A percentile compares a stretch with the other conserved stretches of the same genome.
These are phyloP conservation scores for Arachis monticola DNA, from an alignment of 331 rosid genomes.

Conservation along the genomic window DNA sequence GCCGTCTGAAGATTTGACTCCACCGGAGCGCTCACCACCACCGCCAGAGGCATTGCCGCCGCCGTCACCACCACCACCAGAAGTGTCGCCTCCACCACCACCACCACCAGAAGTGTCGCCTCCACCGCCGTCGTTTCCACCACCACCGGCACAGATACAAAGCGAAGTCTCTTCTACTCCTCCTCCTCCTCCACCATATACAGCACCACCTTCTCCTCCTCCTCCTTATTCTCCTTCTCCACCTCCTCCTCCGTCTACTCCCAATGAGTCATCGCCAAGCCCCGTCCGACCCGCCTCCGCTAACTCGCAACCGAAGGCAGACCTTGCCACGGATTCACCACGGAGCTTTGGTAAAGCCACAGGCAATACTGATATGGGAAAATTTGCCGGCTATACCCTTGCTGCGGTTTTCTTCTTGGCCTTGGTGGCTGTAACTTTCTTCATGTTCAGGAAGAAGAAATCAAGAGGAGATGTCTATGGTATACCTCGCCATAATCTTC, in stretches of 20 bases:
- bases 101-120: not conserved
- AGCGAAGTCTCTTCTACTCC: not conserved
- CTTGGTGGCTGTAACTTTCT: slow-evolving; percentile 50
- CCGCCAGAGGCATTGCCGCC: not conserved
- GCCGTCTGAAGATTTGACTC: not conserved
- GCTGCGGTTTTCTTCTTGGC: slow-evolving; percentile 56
- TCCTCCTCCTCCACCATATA: not conserved
- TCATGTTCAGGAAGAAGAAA: slow-evolving; percentile 45
- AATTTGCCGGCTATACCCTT: slow-evolving; percentile 50
- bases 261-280: not conserved
- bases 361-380: slow-evolving; percentile 11
- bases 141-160: not conserved
- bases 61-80: not conserved
- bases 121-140: not conserved
- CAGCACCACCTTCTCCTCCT: not conserved
- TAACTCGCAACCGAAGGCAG: no score
- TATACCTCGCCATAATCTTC: slow-evolving; percentile 37
- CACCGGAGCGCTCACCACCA: not conserved
- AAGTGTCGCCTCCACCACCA: not conserved
- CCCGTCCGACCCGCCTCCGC: no score
- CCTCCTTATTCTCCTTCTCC: not conserved
- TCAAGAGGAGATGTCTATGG: slow-evolving; percentile 31
- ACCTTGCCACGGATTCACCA: no score
- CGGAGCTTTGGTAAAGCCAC: no score
- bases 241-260: not conserved